Evolutionary conservation across 495 filamentous ascomycete genomes (phyloP).

Genomic region (Filosporella fistucella): DNA sequence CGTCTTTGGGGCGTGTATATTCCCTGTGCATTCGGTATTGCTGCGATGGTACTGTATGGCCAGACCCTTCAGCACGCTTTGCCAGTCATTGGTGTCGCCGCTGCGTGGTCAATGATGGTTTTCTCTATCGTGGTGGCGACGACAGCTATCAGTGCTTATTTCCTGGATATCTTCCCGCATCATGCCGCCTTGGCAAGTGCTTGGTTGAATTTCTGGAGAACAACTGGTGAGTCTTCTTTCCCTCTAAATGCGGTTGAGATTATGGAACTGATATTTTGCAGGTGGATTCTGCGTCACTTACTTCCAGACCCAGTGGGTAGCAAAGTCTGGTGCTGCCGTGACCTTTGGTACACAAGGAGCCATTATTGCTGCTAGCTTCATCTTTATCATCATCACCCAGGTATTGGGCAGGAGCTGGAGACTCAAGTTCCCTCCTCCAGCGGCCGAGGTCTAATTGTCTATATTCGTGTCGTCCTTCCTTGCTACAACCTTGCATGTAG

Average conservation of each 20-base stretch:
- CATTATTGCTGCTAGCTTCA: slow-evolving; percentile 16
- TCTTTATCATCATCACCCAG: slow-evolving; percentile 9
- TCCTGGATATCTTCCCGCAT: slow-evolving; percentile 32
- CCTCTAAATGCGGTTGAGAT: no score
- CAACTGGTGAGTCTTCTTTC: slow-evolving; percentile 19
- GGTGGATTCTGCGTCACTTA: slow-evolving; percentile 32
- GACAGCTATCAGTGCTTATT: slow-evolving; percentile 31
- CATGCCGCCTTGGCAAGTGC: slow-evolving; percentile 28
- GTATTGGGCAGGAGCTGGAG: slow-evolving; percentile 9
- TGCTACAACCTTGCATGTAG: no score
- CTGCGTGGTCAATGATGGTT: slow-evolving; percentile 28
- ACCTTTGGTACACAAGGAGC: slow-evolving; percentile 29
- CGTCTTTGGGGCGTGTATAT: slow-evolving; percentile 16
- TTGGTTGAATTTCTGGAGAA: slow-evolving; percentile 30
- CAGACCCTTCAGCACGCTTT: slow-evolving; percentile 29
- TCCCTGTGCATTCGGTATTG: not conserved
- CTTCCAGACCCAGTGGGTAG: slow-evolving; percentile 31
- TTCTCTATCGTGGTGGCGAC: slow-evolving; percentile 28
- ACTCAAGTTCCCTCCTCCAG: slow-evolving; percentile 10
- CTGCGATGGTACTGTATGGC: slow-evolving; percentile 25
- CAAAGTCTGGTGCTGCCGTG: slow-evolving; percentile 20
- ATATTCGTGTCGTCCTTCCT: no score
- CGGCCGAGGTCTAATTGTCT: slow-evolving; percentile 11
- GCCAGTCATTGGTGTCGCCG: slow-evolving; percentile 26
- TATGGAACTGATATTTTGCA: no score